Base-by-base conservation (phyloP, 139 green algal genomes). In the Chlamydomonas sphaeroides region DNA sequence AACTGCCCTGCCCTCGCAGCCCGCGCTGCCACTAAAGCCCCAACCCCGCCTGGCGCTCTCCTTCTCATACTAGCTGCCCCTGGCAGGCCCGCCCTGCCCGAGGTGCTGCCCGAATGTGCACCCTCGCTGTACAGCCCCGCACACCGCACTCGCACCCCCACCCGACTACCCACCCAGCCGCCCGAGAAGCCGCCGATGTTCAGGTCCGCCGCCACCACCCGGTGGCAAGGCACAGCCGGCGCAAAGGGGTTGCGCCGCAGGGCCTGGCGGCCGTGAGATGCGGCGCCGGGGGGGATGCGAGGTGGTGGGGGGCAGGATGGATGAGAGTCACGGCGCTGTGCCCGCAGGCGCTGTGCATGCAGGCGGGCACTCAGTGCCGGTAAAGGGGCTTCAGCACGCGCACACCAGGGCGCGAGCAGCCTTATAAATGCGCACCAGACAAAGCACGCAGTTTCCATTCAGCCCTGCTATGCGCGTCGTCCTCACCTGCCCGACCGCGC, bases 181-280 rank as follows among this genome's bases (percentile, higher is more conserved):
- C 94, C 94, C n/a, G 28, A 84, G 79, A 97, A 97, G 18, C 94
- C 94, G 10, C 94, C 94, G n/a, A 97, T 76, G 10, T 88, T 32
- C 0, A 93, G 73, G n/a, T 86, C 75, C 20, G 84, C 66, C 8
- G 92, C 90, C 10, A 97, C 90, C 26, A 97, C 92, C 3, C 94
- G 78, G 85, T 97, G 94, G 85, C 94, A 97, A 3, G 94, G 94
- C 26, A 97, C 92, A 3, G 73, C 33, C 0, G 94, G 94, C 0
- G 93, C 93, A 80, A 88, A 96, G 0, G 94, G 94, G 78, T 97
- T 97, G 23, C 89, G 85, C 3, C 88, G 76, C 66, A 97, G 85
- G 0, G 91, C 94, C 90, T 96, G 92, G n/a, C n/a, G n/a, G n/a
- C n/a, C n/a, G n/a, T 73, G 35, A 11, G 28, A 70, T 5, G 45